Conservation (phyloP, 2,329 filamentous ascomycete genomes). For the Pseudohalonectria lignicola region DNA sequence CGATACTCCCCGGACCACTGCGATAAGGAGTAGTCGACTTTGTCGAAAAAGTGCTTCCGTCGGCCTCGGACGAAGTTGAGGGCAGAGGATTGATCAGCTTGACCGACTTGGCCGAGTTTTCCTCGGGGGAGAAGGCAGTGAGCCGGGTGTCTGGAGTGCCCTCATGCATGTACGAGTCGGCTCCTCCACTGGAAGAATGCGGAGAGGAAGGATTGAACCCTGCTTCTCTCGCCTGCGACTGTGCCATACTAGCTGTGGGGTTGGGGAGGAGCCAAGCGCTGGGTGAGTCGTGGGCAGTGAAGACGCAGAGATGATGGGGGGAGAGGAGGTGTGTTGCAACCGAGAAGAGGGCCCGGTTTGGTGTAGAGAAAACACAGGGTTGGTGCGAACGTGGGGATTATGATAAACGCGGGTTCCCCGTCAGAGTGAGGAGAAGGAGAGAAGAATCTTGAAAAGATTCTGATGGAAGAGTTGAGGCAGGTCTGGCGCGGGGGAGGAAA, state of each 20-base stretch:
- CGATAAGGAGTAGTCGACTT: constrained; percentile 16
- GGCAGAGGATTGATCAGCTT: constrained; percentile 22
- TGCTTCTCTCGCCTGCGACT: constrained; percentile 23
- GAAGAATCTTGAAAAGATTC: too few relatives aligned
- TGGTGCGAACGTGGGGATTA: too few relatives aligned
- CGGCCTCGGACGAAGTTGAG: constrained; percentile 16
- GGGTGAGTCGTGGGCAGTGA: too few relatives aligned
- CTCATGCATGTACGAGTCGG: constrained; percentile 40
- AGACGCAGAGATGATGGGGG: too few relatives aligned
- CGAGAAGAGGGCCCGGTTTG: too few relatives aligned
- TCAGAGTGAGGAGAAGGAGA: too few relatives aligned
- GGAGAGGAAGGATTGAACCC: constrained; percentile 35
- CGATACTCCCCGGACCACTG: constrained; percentile 14
- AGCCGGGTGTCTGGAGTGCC: constrained; percentile 55
- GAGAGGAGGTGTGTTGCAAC: too few relatives aligned
- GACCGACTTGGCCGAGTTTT: constrained; percentile 32
- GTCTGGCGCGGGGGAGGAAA: too few relatives aligned
- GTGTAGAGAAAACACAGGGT: too few relatives aligned
- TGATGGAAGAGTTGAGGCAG: too few relatives aligned
- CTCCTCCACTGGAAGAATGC: constrained; percentile 36
- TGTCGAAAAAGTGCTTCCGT: constrained; percentile 13
- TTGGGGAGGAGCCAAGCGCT: background rate
- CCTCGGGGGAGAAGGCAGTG: constrained; percentile 53
- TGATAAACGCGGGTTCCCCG: too few relatives aligned
- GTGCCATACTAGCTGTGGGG: constrained; percentile 20